Percentiles rank a stretch among this genome's conserved stretches.
phyloP scores from a whole-genome alignment of 176 grass and related monocot genomes.

The Leersia perrieri region DNA sequence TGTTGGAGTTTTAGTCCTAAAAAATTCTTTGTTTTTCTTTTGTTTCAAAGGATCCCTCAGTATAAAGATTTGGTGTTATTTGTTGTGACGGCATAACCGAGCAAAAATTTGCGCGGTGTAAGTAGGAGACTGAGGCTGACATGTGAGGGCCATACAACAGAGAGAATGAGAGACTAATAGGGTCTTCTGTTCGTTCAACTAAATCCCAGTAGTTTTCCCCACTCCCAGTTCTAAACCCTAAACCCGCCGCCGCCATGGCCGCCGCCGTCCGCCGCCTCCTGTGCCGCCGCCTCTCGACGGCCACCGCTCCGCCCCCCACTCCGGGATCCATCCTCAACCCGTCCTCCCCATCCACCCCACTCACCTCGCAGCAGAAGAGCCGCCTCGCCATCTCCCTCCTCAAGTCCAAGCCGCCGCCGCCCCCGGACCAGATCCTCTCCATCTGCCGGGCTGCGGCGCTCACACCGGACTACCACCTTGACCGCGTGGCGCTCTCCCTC shows the following conservation, averaged over 20 bases:
- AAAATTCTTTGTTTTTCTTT: too few species aligned
- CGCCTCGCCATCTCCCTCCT: slow-evolving; percentile 75
- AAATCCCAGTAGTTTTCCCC: background rate
- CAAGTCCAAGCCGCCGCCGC: slow-evolving; percentile 59
- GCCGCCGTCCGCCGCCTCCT: slow-evolving; percentile 46
- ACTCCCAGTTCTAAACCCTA: slow-evolving; percentile 30
- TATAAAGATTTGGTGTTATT: too few species aligned
- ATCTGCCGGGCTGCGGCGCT: slow-evolving; percentile 82
- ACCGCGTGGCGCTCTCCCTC: slow-evolving; percentile 61
- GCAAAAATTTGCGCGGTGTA: too few species aligned
- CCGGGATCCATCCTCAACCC: slow-evolving; percentile 68
- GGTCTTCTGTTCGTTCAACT: background rate
- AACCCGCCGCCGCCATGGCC: slow-evolving; percentile 46
- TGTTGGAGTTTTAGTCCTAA: too few species aligned
- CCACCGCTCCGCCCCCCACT: slow-evolving; percentile 31
- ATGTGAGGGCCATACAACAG: background rate
- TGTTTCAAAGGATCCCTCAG: too few species aligned
- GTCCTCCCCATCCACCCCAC: slow-evolving; percentile 48
- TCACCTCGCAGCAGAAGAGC: slow-evolving; percentile 63
- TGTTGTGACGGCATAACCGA: too few species aligned
- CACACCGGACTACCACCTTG: slow-evolving; percentile 48
- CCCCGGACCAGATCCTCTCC: slow-evolving; percentile 68
- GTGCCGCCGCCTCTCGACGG: slow-evolving; percentile 34
- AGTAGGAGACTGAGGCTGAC: background rate
- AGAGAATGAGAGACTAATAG: background rate